Percentiles rank a stretch among this genome's conserved stretches.
Conservation (phyloP, 208 protist species). For the Novymonas esmeraldas region DNA sequence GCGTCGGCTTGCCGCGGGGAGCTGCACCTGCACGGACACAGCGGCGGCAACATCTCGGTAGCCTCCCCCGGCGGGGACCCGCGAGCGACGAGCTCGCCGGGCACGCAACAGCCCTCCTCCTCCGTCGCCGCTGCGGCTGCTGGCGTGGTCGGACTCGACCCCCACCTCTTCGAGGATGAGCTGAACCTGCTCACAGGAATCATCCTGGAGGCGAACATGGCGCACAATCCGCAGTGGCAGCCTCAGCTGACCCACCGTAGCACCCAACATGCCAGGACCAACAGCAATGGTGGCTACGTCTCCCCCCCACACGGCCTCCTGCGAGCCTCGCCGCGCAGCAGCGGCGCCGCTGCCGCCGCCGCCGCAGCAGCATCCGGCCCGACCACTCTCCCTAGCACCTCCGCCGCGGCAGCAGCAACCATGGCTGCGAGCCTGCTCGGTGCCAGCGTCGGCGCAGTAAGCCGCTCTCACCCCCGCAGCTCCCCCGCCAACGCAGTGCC, state of each 20-base stretch:
- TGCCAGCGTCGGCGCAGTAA: not conserved
- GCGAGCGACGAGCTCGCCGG: slow-evolving; percentile 25
- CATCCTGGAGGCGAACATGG: slow-evolving; percentile 38
- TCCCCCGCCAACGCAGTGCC: slow-evolving; percentile 15
- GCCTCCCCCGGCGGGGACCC: slow-evolving; percentile 31
- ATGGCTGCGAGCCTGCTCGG: not conserved
- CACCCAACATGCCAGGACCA: slow-evolving; percentile 9
- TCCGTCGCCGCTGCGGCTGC: slow-evolving; percentile 5
- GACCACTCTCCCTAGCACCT: too few species aligned
- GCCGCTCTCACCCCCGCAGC: slow-evolving; percentile 28
- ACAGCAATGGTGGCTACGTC: slow-evolving; percentile 21
- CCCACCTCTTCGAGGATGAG: slow-evolving; percentile 46
- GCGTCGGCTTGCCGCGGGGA: slow-evolving; percentile 38
- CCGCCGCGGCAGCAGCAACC: slow-evolving; percentile 6
- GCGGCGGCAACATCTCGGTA: slow-evolving; percentile 6
- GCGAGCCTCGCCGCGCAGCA: slow-evolving; percentile 26
- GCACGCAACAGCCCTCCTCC: slow-evolving; percentile 9
- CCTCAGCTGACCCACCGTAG: slow-evolving; percentile 26
- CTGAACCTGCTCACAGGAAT: slow-evolving; percentile 43
- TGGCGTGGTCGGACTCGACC: slow-evolving; percentile 3
- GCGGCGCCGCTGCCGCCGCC: not conserved
- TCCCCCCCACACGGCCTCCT: slow-evolving; percentile 18
- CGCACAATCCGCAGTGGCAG: slow-evolving; percentile 34
- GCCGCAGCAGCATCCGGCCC: slow-evolving; percentile 1
- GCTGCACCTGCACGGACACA: slow-evolving; percentile 36